Conservation (phyloP, 2,329 filamentous ascomycete genomes). For the Xylariomycetidae sp. region DNA sequence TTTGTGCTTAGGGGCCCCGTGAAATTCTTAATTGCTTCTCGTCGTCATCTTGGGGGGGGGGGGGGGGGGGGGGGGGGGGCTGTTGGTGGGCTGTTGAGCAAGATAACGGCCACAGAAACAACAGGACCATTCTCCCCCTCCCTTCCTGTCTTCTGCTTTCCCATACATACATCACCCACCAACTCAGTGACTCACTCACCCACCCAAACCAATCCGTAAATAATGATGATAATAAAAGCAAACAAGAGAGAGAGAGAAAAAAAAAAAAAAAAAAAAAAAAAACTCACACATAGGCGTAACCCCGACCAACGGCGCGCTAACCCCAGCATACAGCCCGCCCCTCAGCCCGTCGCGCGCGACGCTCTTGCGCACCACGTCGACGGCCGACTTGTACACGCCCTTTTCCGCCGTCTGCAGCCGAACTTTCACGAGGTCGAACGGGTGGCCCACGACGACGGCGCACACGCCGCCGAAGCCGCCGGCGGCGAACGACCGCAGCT, state of each 20-base stretch:
- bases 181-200: too few relatives aligned
- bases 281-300: slow-evolving; percentile 97
- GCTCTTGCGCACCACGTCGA: slow-evolving; percentile 88
- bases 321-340: slow-evolving; percentile 90
- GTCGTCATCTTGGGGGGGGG: too few relatives aligned
- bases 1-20: too few relatives aligned
- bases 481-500: slow-evolving; percentile 76
- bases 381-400: slow-evolving; percentile 82
- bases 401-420: slow-evolving; percentile 92
- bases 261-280: not conserved
- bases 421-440: slow-evolving; percentile 97
- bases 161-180: too few relatives aligned
- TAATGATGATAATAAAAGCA: not conserved
- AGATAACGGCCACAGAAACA: too few relatives aligned
- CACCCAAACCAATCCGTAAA: too few relatives aligned
- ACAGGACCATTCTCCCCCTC: too few relatives aligned
- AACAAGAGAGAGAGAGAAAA: not conserved
- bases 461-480: slow-evolving; percentile 92
- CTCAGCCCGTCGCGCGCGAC: slow-evolving; percentile 78
- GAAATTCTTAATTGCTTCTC: too few relatives aligned
- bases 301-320: slow-evolving; percentile 88
- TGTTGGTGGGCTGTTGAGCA: too few relatives aligned
- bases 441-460: slow-evolving; percentile 91
- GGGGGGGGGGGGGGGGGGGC: too few relatives aligned
- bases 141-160: too few relatives aligned